Evolutionary conservation across 768 basidiomycete species (phyloP).

Genomic region (Trametes coccinea): DNA sequence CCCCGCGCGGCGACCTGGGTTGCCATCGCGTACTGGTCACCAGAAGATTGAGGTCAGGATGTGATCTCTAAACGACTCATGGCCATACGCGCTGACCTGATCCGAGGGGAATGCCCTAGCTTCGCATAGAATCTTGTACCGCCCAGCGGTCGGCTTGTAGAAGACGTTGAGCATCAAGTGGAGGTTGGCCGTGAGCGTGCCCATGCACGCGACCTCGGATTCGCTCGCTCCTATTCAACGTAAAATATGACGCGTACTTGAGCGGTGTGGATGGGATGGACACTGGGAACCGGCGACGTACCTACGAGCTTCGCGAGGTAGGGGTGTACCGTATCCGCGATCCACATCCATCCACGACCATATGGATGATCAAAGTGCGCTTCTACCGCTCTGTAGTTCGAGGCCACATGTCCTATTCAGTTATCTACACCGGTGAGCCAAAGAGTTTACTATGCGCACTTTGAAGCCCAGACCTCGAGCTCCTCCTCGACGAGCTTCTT

Average conservation of each 20-base stretch:
- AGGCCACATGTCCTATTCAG: background rate
- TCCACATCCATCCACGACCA: constrained; percentile 78
- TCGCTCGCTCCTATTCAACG: constrained; percentile 68
- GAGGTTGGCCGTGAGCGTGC: constrained; percentile 91
- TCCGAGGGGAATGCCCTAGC: constrained; percentile 95
- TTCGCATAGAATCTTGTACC: constrained; percentile 96
- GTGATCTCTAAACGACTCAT: background rate
- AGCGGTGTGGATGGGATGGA: too few species aligned
- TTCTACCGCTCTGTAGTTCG: constrained; percentile 63
- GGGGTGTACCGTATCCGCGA: constrained; percentile 70
- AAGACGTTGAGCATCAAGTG: constrained; percentile 95
- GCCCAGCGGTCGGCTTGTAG: constrained; percentile 81
- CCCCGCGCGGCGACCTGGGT: constrained; percentile 88
- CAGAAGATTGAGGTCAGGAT: background rate
- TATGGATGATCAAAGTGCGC: constrained; percentile 93
- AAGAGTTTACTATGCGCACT: constrained; percentile 39
- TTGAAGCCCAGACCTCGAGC: constrained; percentile 77
- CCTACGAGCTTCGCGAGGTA: constrained; percentile 83
- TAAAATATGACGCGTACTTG: too few species aligned
- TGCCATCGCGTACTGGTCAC: constrained; percentile 84
- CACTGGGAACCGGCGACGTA: constrained; percentile 33
- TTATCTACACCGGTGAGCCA: background rate
- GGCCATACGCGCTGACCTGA: constrained; percentile 55
- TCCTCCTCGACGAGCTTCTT: constrained; percentile 77
- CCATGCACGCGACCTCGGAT: constrained; percentile 94